Conservation (phyloP, 768 basidiomycete genomes). For the Tubosaeta sp. region DNA sequence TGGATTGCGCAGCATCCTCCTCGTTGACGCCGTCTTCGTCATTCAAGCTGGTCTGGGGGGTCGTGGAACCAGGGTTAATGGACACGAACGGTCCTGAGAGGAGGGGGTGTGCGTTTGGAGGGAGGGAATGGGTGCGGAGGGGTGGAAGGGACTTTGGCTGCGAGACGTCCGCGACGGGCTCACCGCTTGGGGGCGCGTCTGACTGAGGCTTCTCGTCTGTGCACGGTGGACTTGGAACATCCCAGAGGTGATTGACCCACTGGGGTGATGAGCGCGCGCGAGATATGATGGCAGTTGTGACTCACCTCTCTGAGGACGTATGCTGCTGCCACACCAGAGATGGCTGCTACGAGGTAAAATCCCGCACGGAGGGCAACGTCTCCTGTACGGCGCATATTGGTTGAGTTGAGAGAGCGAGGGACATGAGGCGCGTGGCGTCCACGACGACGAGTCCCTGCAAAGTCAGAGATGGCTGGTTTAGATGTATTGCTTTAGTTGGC, state of each 20-base stretch:
- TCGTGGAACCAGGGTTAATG: background rate
- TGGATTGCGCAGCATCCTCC: background rate
- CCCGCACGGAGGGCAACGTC: slow-evolving; percentile 9
- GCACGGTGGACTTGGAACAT: background rate
- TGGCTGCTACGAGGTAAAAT: slow-evolving; percentile 4
- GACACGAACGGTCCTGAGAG: background rate
- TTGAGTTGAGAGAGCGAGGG: background rate
- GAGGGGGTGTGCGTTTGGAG: slow-evolving; percentile 2
- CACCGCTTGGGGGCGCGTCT: too few species aligned
- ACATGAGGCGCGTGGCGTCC: background rate
- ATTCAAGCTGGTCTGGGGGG: background rate
- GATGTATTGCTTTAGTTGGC: too few species aligned
- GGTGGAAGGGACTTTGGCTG: slow-evolving; percentile 1
- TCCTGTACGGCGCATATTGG: slow-evolving; percentile 10
- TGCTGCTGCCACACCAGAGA: slow-evolving; percentile 19
- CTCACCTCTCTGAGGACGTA: slow-evolving; percentile 19
- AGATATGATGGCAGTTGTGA: background rate
- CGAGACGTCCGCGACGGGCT: too few species aligned
- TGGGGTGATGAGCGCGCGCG: background rate
- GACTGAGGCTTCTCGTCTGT: background rate
- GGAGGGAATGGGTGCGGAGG: slow-evolving; percentile 6
- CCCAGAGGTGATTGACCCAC: slow-evolving; percentile 12
- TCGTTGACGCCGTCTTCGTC: background rate
- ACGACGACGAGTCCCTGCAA: background rate
- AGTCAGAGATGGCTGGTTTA: background rate